Evolutionary conservation across 2,329 filamentous ascomycete species (phyloP).

Genomic region (Exophiala sideris): DNA sequence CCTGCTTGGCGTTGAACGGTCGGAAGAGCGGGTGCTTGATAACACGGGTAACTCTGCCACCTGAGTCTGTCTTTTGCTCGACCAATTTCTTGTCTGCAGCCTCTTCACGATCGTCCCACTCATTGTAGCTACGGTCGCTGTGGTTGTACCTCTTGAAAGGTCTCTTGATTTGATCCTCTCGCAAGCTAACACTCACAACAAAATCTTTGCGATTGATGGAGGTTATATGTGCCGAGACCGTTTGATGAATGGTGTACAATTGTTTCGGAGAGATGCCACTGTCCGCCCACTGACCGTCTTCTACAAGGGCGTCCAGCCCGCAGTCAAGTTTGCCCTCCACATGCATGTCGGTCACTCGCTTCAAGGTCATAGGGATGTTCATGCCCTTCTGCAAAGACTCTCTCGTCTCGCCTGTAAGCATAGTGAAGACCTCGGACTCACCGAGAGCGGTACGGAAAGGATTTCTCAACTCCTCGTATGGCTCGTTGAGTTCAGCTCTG

Average conservation of each 20-base stretch:
- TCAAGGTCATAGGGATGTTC: constrained; percentile 78
- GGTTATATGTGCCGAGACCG: constrained; percentile 79
- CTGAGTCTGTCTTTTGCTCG: constrained; percentile 79
- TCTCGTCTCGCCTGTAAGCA: constrained; percentile 89
- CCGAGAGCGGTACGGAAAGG: constrained; percentile 65
- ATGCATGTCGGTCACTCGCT: constrained; percentile 85
- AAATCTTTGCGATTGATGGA: constrained; percentile 86
- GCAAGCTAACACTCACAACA: constrained; percentile 75
- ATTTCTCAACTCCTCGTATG: constrained; percentile 89
- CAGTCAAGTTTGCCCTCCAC: constrained; percentile 92
- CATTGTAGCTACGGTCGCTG: constrained; percentile 55
- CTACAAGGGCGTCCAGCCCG: constrained; percentile 84
- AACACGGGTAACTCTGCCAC: constrained; percentile 83
- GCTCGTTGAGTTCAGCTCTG: constrained; percentile 83
- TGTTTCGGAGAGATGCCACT: constrained; percentile 65
- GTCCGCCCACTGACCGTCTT: constrained; percentile 76
- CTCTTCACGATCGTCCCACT: constrained; percentile 86
- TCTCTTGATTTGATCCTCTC: constrained; percentile 73
- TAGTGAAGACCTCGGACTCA: constrained; percentile 83
- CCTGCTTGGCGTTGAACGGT: constrained; percentile 86
- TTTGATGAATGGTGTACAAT: constrained; percentile 75
- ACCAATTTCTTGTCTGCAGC: constrained; percentile 76
- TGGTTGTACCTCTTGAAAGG: constrained; percentile 67
- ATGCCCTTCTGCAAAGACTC: constrained; percentile 82
- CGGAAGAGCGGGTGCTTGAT: constrained; percentile 98